A percentile compares a stretch with the other conserved stretches of the same genome.
Evolutionary conservation across 2,329 filamentous ascomycete species (phyloP).

Genomic region (Alternaria triticimaculans): DNA sequence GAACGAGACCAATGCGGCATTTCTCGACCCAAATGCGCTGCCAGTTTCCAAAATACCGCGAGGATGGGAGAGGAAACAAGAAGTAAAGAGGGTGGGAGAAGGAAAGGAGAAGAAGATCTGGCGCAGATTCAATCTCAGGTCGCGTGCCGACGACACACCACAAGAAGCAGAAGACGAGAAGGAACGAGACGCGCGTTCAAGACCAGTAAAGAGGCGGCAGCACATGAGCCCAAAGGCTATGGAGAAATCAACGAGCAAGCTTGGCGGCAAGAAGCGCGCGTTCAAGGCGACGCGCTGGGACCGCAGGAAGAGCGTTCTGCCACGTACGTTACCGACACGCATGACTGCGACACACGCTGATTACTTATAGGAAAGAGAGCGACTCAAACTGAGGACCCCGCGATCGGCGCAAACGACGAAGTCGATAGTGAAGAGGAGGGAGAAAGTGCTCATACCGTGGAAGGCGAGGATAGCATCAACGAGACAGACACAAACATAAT

Average conservation of each 20-base stretch:
- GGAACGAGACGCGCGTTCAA: slow-evolving; percentile 44
- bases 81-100: slow-evolving; percentile 47
- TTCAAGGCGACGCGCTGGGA: slow-evolving; percentile 49
- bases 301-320: slow-evolving; percentile 43
- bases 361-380: slow-evolving; percentile 35
- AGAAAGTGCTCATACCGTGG: slow-evolving; percentile 17
- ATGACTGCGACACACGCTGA: slow-evolving; percentile 14
- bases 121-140: slow-evolving; percentile 51
- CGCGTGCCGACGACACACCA: slow-evolving; percentile 25
- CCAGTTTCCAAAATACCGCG: slow-evolving; percentile 52
- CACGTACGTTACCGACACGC: slow-evolving; percentile 29
- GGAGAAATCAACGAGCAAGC: slow-evolving; percentile 29
- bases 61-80: slow-evolving; percentile 58
- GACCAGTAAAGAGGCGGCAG: slow-evolving; percentile 55
- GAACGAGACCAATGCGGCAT: slow-evolving; percentile 51
- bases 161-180: slow-evolving; percentile 27
- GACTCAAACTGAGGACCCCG: slow-evolving; percentile 1
- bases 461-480: slow-evolving; percentile 19
- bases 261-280: slow-evolving; percentile 35
- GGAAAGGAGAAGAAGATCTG: slow-evolving; percentile 56
- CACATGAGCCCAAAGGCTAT: slow-evolving; percentile 45
- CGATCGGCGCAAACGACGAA: slow-evolving; percentile 9
- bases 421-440: slow-evolving; percentile 15
- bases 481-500: slow-evolving; percentile 9
- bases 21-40: slow-evolving; percentile 51